These are phyloP conservation scores for Pleurotus cornucopiae DNA, from an alignment of 768 basidiomycete species.

Conservation along the genomic window DNA sequence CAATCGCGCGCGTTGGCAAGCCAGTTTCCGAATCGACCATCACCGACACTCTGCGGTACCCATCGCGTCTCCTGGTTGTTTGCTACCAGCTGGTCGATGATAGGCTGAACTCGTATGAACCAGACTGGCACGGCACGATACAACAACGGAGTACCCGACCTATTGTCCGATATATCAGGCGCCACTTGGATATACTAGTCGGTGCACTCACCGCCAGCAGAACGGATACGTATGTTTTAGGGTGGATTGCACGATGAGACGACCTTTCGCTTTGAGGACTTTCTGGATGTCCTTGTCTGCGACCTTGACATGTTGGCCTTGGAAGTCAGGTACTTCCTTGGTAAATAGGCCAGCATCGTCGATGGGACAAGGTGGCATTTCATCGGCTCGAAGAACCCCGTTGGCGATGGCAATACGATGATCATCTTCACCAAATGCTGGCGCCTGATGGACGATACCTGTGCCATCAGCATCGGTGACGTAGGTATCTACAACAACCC, in stretches of 20 bases:
- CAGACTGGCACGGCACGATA: constrained; percentile 95
- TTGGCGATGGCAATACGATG: constrained; percentile 87
- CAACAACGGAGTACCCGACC: constrained; percentile 92
- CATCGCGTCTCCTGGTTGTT: constrained; percentile 92
- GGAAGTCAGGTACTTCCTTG: constrained; percentile 84
- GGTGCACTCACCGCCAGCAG: constrained; percentile 79
- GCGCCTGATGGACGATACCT: constrained; percentile 98
- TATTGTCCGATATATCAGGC: constrained; percentile 21
- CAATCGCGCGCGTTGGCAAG: constrained; percentile 97
- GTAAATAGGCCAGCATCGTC: constrained; percentile 90
- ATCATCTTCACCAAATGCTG: constrained; percentile 98
- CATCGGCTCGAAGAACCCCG: constrained; percentile 78
- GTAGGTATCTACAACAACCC: constrained; percentile 86
- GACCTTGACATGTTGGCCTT: constrained; percentile 87
- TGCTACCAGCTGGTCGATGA: constrained; percentile 80
- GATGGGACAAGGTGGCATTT: constrained; percentile 95
- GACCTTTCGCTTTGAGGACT: constrained; percentile 78
- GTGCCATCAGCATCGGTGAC: constrained; percentile 93
- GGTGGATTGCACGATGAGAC: constrained; percentile 84
- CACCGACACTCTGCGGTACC: constrained; percentile 91
- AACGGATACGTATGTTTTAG: constrained; percentile 91
- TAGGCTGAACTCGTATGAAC: constrained; percentile 88
- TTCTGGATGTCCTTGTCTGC: constrained; percentile 96
- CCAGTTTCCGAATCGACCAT: constrained; percentile 96
- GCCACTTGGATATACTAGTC: not conserved